Evolutionary conservation across 768 basidiomycete genomes (phyloP), one percentile per base, ranked within the genome.

Genomic region (Boletus eberwhitei): DNA sequence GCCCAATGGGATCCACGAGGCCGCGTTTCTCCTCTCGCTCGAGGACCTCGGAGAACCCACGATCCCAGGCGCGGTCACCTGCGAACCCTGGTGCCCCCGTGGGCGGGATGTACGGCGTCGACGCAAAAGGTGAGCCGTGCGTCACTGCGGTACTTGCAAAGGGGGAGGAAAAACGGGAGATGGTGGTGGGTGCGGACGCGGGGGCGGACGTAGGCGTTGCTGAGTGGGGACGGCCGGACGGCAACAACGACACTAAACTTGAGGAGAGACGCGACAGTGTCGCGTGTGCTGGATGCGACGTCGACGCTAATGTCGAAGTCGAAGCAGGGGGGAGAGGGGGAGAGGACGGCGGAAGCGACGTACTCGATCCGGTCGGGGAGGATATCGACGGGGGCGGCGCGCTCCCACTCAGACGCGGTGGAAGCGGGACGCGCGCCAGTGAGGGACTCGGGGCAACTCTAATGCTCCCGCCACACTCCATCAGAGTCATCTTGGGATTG

Each of bases 41-140:
- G 37, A 83, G 66, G 31, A 75, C 74, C 3, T 73, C 74, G 1
- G 81, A 84, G 62, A 75, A 85, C 0, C 85, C 83, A 50, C 81
- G 84, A 67, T 92, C 84, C 90, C 90, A 83, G 12, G 65, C 75
- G 16, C 72, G 69, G 44, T 88, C 87, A 0, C 87, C 87, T 14
- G 70, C 75, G 60, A 86, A 91, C 6, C 89, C 92, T 1, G 91
- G 91, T 1, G 91, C 92, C n/a, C 91, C 84, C 48, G 64, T 73
- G 0, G 85, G 78, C 46, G 72, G 79, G 17, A 73, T 71, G 67
- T 78, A 78, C 2, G 73, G 71, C 32, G 74, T 65, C 11, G 75
- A 61, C 0, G 73, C 73, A 53, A 86, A 86, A 0, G 85, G 83
- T 5, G 81, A 78, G 0, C 77, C 75, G 48, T 82, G 79, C 4